Percentiles rank a stretch among this genome's conserved stretches.
These are phyloP conservation scores for Hericium erinaceus DNA, from an alignment of 768 basidiomycete genomes.

Conservation along the genomic window DNA sequence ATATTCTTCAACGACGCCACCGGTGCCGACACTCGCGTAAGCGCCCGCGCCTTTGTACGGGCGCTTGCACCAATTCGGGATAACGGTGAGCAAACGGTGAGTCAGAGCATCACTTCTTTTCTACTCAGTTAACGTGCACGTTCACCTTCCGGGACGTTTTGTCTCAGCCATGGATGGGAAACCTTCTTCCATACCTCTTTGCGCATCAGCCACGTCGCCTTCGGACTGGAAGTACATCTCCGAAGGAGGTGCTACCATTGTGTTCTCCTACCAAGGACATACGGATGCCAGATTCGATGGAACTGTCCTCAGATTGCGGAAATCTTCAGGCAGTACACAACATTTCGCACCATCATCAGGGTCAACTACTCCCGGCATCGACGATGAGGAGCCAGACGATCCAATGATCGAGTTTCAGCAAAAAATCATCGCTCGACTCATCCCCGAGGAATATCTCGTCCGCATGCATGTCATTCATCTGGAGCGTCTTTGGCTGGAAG, in stretches of 20 bases:
- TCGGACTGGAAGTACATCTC: constrained; percentile 76
- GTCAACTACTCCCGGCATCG: constrained; percentile 16
- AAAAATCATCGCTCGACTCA: constrained; percentile 51
- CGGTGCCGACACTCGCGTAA: too few species aligned
- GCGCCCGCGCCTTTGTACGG: too few species aligned
- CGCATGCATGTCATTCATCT: constrained; percentile 38
- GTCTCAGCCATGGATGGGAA: not conserved
- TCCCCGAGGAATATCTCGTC: constrained; percentile 55
- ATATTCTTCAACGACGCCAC: too few species aligned
- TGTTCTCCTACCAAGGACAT: constrained; percentile 72
- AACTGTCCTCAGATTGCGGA: constrained; percentile 72
- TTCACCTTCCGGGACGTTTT: not conserved
- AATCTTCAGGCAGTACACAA: constrained; percentile 24
- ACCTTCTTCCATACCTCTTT: not conserved
- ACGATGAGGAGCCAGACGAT: constrained; percentile 25
- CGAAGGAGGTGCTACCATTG: constrained; percentile 89
- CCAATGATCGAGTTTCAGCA: constrained; percentile 48
- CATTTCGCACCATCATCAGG: not conserved
- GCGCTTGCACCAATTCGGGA: too few species aligned
- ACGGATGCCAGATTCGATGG: constrained; percentile 41
- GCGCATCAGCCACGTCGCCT: constrained; percentile 20
- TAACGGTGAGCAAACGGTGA: too few species aligned
- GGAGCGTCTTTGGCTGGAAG: constrained; percentile 48
- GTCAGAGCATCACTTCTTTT: not conserved
- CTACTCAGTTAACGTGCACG: not conserved